Evolutionary conservation across 495 filamentous ascomycete species (phyloP), one percentile per base, ranked within the genome.

Genomic region (Aspergillus asperescens): DNA sequence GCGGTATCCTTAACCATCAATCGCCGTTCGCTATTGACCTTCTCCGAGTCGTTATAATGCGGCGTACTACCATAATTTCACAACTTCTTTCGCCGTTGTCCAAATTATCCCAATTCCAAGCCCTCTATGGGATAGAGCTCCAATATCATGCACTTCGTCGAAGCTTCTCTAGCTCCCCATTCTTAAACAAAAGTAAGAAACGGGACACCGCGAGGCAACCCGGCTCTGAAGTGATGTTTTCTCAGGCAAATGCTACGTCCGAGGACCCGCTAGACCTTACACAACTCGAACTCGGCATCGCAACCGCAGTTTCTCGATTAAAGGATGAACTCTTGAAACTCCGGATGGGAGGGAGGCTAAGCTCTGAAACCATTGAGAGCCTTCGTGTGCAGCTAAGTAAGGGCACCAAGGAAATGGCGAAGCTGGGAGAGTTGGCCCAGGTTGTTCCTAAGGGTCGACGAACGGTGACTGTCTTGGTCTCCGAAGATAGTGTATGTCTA

Each of bases 401-500:
- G 59, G 72, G 72, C n/a, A 67, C 55, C 29, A 78, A 76, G 18
- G 68, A 75, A 31, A 77, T 72, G 2, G 56, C 69, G 41, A 70
- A 60, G 39, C 68, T 95, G 23, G 77, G 81, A 8, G 87, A 92
- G 60, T 61, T 95, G 35, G 88, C 88, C 23, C 85, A 89, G 56
- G 78, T 95, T 10, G 71, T 91, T 28, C 85, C 86, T 13, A 85
- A 84, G 55, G 83, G 80, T 29, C 83, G 86, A 7, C 75, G 89
- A 52, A 76, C 77, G 37, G 72, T 90, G 41, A 77, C 79, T 27
- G 70, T 95, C 34, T 64, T 90, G 8, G 82, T 80, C 20, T 75
- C 77, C 7, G 84, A 86, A 62, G 72, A 78, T 52, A 78, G 81
- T 54, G 82, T 85, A 59, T 62, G 78, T 65, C 53, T 43, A 28